Evolutionary conservation across 768 basidiomycete genomes (phyloP).

Genomic region (Mrakia frigida): DNA sequence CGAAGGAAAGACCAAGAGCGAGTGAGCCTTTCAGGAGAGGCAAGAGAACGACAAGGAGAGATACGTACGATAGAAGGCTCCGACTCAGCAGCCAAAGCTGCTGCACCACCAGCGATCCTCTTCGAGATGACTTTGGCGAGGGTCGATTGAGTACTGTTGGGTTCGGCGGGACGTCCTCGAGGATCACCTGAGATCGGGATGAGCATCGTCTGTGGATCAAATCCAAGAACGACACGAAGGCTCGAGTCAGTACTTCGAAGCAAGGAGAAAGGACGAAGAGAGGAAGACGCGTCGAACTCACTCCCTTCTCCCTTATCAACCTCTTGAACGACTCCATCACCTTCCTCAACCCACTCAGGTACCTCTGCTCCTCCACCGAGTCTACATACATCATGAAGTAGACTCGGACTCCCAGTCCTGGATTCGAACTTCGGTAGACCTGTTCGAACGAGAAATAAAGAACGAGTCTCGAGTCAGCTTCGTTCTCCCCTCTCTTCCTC

Average conservation of each 20-base stretch:
- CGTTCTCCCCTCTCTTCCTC: too few relatives aligned
- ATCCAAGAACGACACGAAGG: background rate
- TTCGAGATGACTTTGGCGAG: conserved; percentile 62
- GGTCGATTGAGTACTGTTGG: conserved; percentile 22
- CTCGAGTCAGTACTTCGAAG: background rate
- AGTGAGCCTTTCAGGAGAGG: too few relatives aligned
- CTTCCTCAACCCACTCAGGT: conserved; percentile 75
- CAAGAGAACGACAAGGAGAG: background rate
- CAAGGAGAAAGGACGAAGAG: too few relatives aligned
- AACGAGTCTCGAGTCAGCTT: background rate
- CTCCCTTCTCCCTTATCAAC: conserved; percentile 85
- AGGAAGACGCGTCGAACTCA: conserved; percentile 47
- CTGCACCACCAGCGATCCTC: conserved; percentile 72
- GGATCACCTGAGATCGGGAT: conserved; percentile 60
- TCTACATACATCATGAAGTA: conserved; percentile 94
- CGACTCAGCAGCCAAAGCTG: conserved; percentile 44
- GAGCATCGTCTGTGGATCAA: conserved; percentile 66
- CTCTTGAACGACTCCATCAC: conserved; percentile 93
- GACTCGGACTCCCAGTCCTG: conserved; percentile 75
- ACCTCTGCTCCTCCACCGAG: conserved; percentile 93
- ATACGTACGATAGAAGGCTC: conserved; percentile 52
- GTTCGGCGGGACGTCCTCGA: conserved; percentile 27
- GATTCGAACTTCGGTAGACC: conserved; percentile 81
- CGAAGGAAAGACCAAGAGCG: background rate
- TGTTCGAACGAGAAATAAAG: conserved; percentile 40